These are phyloP conservation scores for Lentinula guzmanii DNA, from an alignment of 768 basidiomycete species.

Conservation along the genomic window DNA sequence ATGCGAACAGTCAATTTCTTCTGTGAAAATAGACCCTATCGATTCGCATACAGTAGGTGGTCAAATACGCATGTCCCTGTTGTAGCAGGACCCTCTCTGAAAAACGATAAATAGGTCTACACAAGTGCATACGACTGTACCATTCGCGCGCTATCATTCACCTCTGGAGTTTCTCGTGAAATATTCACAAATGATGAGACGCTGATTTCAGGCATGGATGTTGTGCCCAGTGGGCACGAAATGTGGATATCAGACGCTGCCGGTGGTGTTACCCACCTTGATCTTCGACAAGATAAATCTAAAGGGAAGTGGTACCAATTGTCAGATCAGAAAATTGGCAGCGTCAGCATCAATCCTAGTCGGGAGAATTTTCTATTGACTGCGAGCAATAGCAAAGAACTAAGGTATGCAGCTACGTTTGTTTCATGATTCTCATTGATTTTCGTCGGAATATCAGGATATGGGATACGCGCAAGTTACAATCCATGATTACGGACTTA, in stretches of 20 bases:
- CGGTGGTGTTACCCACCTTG: conserved; percentile 72
- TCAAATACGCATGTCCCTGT: neutral
- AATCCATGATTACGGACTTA: conserved; percentile 29
- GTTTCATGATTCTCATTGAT: neutral
- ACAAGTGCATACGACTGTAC: conserved; percentile 83
- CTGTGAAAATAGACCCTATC: conserved; percentile 70
- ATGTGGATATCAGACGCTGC: conserved; percentile 78
- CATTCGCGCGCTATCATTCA: conserved; percentile 66
- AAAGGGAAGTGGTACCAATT: conserved; percentile 57
- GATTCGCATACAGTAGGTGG: conserved; percentile 63
- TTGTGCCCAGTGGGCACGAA: conserved; percentile 62
- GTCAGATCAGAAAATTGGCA: conserved; percentile 72
- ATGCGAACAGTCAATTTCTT: conserved; percentile 50
- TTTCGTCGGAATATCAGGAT: conserved; percentile 38
- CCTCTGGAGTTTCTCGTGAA: conserved; percentile 65
- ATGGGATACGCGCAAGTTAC: conserved; percentile 74
- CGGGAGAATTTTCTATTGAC: conserved; percentile 63
- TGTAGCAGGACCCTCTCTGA: neutral
- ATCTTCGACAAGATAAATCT: conserved; percentile 58
- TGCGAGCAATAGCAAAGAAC: conserved; percentile 64
- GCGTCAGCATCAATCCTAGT: conserved; percentile 72
- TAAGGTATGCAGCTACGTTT: conserved; percentile 48
- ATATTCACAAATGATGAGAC: conserved; percentile 55
- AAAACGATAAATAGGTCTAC: conserved; percentile 45
- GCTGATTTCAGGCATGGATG: conserved; percentile 67